These are phyloP conservation scores for Hypholoma fasciculare DNA, from an alignment of 768 basidiomycete genomes.

Conservation along the genomic window DNA sequence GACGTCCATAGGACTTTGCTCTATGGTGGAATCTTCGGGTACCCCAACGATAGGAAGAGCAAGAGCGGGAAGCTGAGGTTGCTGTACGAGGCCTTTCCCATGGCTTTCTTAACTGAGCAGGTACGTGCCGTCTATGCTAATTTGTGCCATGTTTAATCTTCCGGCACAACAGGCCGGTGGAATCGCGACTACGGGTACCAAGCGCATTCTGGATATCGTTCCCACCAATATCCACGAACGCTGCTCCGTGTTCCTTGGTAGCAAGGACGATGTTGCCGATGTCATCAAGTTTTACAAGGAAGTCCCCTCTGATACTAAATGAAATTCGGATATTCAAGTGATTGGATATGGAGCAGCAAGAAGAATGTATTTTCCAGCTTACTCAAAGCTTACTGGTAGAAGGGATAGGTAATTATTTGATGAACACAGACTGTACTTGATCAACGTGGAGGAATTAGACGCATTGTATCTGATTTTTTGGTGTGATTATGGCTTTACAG, in stretches of 20 bases:
- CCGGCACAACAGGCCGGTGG: conserved; percentile 77
- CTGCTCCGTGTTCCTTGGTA: conserved; percentile 91
- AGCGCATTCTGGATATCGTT: conserved; percentile 88
- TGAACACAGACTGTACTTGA: no score
- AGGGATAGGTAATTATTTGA: no score
- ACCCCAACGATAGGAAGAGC: conserved; percentile 97
- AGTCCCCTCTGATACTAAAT: conserved; percentile 22
- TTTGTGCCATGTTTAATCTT: no score
- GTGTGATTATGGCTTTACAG: no score
- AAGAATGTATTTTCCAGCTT: no score
- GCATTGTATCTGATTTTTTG: no score
- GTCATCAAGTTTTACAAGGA: conserved; percentile 82
- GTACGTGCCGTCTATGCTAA: conserved; percentile 34
- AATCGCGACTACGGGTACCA: conserved; percentile 92
- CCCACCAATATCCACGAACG: conserved; percentile 89
- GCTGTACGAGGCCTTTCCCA: conserved; percentile 97
- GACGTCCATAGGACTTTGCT: conserved; percentile 96
- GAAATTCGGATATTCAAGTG: not conserved
- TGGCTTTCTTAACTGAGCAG: conserved; percentile 95
- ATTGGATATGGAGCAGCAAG: no score
- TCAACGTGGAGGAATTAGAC: no score
- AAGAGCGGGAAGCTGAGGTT: conserved; percentile 94
- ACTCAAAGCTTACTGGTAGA: no score
- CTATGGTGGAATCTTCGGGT: conserved; percentile 98
- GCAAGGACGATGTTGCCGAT: conserved; percentile 91